Evolutionary conservation across 78 protist species (phyloP).

Genomic region (Dictyostelium firmibasis): DNA sequence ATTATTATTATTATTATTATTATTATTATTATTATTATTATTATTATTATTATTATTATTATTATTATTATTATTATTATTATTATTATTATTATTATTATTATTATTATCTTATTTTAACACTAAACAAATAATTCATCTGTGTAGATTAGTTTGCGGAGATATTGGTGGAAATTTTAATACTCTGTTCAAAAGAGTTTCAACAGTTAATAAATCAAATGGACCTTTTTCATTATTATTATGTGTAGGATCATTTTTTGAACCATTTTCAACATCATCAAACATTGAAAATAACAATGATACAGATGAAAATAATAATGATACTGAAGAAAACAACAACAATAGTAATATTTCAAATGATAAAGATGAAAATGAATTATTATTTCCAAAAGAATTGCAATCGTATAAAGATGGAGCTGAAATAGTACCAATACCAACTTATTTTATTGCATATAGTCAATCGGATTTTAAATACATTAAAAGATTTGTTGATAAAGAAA

Average conservation of each 20-base stretch:
- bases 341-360: neutral
- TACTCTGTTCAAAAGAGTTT: slow-evolving; percentile 39
- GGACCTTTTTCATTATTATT: slow-evolving; percentile 66
- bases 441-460: slow-evolving; percentile 30
- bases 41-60: no score
- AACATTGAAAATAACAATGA: neutral
- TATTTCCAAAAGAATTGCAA: slow-evolving; percentile 23
- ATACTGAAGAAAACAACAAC: neutral
- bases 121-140: no score
- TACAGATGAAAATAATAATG: neutral
- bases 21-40: no score
- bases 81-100: no score
- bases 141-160: slow-evolving; percentile 76
- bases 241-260: slow-evolving; percentile 81
- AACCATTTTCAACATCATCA: neutral
- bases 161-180: slow-evolving; percentile 69
- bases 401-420: neutral
- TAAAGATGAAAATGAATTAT: neutral
- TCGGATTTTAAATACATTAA: slow-evolving; percentile 17
- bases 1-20: no score
- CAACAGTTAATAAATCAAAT: slow-evolving; percentile 27
- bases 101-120: no score
- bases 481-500: neutral
- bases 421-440: slow-evolving; percentile 60
- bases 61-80: no score